phyloP scores from a whole-genome alignment of 495 filamentous ascomycete genomes.

The Pyronema domesticum region DNA sequence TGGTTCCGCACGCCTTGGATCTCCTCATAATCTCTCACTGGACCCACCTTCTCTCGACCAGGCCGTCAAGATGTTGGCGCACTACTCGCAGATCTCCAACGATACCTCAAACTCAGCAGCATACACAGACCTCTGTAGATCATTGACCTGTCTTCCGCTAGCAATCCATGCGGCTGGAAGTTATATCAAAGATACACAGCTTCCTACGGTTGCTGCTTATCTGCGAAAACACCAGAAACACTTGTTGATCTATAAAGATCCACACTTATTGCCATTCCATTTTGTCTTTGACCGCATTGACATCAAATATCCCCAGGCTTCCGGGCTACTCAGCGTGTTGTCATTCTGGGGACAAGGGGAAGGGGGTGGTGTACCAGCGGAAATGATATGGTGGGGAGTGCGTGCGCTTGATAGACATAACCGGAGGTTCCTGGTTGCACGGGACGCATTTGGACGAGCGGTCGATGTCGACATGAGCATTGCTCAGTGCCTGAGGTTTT shows the following conservation, averaged over 20 bases:
- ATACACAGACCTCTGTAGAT: constrained; percentile 46
- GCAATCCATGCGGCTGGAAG: constrained; percentile 66
- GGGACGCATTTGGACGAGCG: not conserved
- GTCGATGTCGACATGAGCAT: constrained; percentile 3
- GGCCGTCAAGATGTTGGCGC: constrained; percentile 40
- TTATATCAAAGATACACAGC: constrained; percentile 50
- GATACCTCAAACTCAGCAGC: constrained; percentile 40
- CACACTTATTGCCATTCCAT: constrained; percentile 39
- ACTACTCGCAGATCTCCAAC: constrained; percentile 35
- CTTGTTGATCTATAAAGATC: constrained; percentile 42
- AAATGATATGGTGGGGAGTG: constrained; percentile 43
- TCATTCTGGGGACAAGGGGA: constrained; percentile 43
- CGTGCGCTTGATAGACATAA: not conserved
- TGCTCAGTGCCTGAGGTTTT: constrained; percentile 44
- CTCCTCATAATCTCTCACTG: constrained; percentile 31
- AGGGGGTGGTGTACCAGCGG: constrained; percentile 47
- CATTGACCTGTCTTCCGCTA: constrained; percentile 55
- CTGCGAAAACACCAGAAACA: constrained; percentile 49
- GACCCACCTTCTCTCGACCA: constrained; percentile 31
- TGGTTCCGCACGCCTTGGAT: constrained; percentile 38
- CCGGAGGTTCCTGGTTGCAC: not conserved
- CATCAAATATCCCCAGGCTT: constrained; percentile 35
- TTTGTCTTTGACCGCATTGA: constrained; percentile 54
- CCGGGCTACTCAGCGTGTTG: constrained; percentile 57
- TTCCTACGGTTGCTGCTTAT: constrained; percentile 47